Percentiles rank a stretch among this genome's conserved stretches.
phyloP scores from a whole-genome alignment of 192 early-diverging fungal species.

The Backusella westeae region DNA sequence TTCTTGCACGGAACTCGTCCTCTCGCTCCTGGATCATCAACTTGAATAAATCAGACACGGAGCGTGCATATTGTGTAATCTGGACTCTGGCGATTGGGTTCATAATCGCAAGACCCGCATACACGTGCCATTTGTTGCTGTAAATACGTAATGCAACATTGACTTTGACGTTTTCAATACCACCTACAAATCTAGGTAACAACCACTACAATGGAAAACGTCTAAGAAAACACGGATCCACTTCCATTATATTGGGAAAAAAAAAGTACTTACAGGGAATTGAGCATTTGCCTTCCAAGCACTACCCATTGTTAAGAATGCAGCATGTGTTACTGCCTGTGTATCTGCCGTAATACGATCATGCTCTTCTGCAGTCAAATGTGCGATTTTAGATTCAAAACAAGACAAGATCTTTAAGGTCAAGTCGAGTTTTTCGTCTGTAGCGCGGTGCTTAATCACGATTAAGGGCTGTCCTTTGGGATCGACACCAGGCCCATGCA shows the following conservation, averaged over 20 bases:
- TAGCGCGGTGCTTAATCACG: constrained; percentile 77
- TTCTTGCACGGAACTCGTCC: constrained; percentile 70
- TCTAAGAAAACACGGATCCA: not conserved
- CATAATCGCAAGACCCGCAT: constrained; percentile 90
- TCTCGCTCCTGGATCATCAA: constrained; percentile 89
- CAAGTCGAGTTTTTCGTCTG: constrained; percentile 54
- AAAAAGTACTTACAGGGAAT: constrained; percentile 63
- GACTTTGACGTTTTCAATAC: constrained; percentile 97
- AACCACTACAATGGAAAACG: constrained; percentile 63
- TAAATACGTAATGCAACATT: constrained; percentile 93
- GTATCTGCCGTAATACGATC: constrained; percentile 97
- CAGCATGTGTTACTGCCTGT: constrained; percentile 94
- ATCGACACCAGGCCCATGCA: constrained; percentile 91
- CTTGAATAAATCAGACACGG: constrained; percentile 89
- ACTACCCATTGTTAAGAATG: constrained; percentile 91
- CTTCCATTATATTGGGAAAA: not conserved
- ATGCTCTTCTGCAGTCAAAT: constrained; percentile 81
- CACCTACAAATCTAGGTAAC: constrained; percentile 82
- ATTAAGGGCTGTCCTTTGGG: constrained; percentile 82
- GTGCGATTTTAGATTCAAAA: constrained; percentile 81
- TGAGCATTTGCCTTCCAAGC: constrained; percentile 83
- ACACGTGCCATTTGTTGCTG: constrained; percentile 96
- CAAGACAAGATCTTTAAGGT: constrained; percentile 65
- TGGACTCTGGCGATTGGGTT: constrained; percentile 87
- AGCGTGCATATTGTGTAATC: constrained; percentile 84